These are phyloP conservation scores for Exobasidium cylindrosporum DNA, from an alignment of 1,284 basidiomycete genomes.

Conservation along the genomic window DNA sequence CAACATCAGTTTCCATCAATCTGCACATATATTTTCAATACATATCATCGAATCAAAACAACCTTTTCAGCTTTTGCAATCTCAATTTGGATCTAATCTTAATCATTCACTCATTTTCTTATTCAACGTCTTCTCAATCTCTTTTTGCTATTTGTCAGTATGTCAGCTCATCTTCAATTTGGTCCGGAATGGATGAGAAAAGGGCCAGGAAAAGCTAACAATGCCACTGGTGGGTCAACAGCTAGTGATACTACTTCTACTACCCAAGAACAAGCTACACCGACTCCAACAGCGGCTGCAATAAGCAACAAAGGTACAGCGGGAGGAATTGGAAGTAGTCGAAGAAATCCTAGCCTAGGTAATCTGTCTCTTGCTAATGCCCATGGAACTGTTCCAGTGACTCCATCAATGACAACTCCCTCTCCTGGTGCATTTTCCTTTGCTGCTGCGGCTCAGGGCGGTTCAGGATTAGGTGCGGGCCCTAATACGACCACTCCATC, in stretches of 20 bases:
- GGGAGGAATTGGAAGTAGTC: constrained; percentile 12
- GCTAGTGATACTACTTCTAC: neutral
- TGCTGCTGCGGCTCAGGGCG: constrained; percentile 36
- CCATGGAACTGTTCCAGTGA: constrained; percentile 24
- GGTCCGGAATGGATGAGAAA: constrained; percentile 53
- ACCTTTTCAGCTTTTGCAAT: neutral
- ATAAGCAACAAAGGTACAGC: constrained; percentile 11
- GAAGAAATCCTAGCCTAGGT: constrained; percentile 21
- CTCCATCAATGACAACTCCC: constrained; percentile 12
- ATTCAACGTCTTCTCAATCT: constrained; percentile 8
- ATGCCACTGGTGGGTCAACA: constrained; percentile 10
- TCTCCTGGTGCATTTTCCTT: constrained; percentile 46
- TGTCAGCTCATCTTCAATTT: constrained; percentile 50
- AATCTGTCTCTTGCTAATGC: constrained; percentile 21
- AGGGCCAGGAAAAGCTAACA: constrained; percentile 27
- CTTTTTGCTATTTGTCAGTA: constrained; percentile 18
- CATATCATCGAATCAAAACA: neutral
- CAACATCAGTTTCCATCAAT: neutral
- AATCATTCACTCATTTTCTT: neutral
- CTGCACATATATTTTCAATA: neutral
- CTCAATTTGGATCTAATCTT: neutral
- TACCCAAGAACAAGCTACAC: neutral
- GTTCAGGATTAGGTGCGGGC: constrained; percentile 1
- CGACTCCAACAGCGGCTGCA: neutral
- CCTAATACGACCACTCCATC: constrained; percentile 3